Conservation (phyloP, 2,329 filamentous ascomycete species). For the Cadophora luteo-olivacea region DNA sequence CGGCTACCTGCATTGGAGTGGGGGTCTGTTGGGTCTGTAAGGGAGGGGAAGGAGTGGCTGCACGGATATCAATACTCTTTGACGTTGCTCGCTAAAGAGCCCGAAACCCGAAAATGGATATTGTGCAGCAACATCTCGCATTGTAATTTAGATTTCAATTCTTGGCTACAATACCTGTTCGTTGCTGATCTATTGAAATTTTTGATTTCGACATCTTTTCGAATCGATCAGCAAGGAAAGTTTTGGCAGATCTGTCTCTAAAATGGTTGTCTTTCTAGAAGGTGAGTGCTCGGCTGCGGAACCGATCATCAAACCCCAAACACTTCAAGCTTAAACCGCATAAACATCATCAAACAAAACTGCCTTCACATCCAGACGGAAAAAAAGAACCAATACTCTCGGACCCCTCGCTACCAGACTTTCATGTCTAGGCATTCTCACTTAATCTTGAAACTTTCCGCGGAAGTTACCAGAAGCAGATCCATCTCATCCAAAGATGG, state of each 20-base stretch:
- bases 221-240: not conserved
- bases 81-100: not conserved
- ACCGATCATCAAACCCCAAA: constrained; percentile 2
- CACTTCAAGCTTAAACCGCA: constrained; percentile 9
- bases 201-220: not conserved
- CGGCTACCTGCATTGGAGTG: constrained; percentile 11
- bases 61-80: constrained; percentile 13
- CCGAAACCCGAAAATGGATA: not conserved
- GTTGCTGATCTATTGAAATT: not conserved
- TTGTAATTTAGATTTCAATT: not conserved
- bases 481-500: not conserved
- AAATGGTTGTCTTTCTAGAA: not conserved
- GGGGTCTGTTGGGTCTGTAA: not conserved
- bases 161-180: not conserved
- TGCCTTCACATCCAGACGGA: not conserved
- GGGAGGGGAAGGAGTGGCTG: not conserved
- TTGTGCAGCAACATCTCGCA: not conserved
- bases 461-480: constrained; percentile 4
- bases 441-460: not conserved
- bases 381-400: not conserved
- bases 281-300: not conserved
- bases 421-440: not conserved
- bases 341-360: constrained; percentile 16
- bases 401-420: constrained; percentile 11
- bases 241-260: not conserved